Evolutionary conservation across 306 rosid genomes (phyloP), one percentile per base, ranked within the genome.

Genomic region (Potentilla sterilis): DNA sequence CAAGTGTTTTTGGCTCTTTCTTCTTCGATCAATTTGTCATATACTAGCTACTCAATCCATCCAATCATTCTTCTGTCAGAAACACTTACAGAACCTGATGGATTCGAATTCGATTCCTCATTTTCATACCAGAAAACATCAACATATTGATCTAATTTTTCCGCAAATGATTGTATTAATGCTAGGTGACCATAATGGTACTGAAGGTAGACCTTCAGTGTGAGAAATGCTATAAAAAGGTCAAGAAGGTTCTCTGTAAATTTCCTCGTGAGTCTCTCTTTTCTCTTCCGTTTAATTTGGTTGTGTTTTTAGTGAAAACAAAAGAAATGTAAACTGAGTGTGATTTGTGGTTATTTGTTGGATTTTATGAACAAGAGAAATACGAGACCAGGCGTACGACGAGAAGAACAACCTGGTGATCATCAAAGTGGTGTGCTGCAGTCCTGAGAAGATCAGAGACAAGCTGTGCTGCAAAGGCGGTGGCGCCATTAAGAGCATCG

Each of bases 171-270:
- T 59, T 57, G 34, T 21, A 59, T 59, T 14, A 57, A 57, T 2
- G 43, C 9, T 77, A 91, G 89, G 86, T 69, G 32, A 84, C 88
- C 6, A 2, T 13, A 57, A 91, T 91, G 98, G 77, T 78, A 74
- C 87, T 94, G 52, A 82, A 86, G 83, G 98, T 88, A 69, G 91
- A 94, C 54, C 90, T 91, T 80, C 87, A 87, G 42, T 94, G 98
- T 73, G 5, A 28, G 1, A 85, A 84, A 69, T 94, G 98, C 85
- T 83, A 65, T 71, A 94, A 82, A 82, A 94, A 91, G 86, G 89
- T 94, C 58, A 94, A 91, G 86, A 94, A 82, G 76, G 74, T 90
- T 62, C 97, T 94, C 42, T 19, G 84, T 70, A 85, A 86, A 76
- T 69, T 83, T 13, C 97, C 97, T 78, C 93, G 98, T 94, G 68